phyloP scores from a whole-genome alignment of 2,329 filamentous ascomycete species.

The Arthrocladium fulminans region DNA sequence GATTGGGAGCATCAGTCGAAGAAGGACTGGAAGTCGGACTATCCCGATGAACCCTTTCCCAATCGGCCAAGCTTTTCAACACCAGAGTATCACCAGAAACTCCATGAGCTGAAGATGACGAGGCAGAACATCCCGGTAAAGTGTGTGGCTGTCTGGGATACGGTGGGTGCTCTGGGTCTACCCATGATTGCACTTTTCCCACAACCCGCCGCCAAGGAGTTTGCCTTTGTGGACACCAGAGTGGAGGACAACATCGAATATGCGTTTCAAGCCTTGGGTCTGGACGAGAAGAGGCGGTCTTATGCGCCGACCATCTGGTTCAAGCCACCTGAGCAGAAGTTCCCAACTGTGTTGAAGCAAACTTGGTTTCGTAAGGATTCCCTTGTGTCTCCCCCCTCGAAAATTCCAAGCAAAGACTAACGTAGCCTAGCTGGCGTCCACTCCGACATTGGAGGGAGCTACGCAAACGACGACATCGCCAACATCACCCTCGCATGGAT shows the following conservation, averaged over 20 bases:
- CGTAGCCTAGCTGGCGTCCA: slow-evolving; percentile 23
- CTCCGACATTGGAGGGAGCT: slow-evolving; percentile 40
- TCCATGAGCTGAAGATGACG: slow-evolving; percentile 17
- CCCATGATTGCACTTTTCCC: slow-evolving; percentile 24
- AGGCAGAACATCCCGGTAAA: slow-evolving; percentile 24
- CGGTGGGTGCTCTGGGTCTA: slow-evolving; percentile 28
- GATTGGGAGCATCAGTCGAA: slow-evolving; percentile 24
- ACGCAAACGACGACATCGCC: slow-evolving; percentile 40
- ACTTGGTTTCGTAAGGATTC: slow-evolving; percentile 35
- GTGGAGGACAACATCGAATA: slow-evolving; percentile 27
- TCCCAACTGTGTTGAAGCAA: slow-evolving; percentile 32
- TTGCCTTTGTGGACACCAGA: slow-evolving; percentile 27
- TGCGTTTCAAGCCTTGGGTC: slow-evolving; percentile 28
- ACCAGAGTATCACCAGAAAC: slow-evolving; percentile 16
- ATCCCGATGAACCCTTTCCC: slow-evolving; percentile 20
- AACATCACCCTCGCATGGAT: slow-evolving; percentile 45
- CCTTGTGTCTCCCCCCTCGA: not conserved
- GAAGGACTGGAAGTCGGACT: slow-evolving; percentile 16
- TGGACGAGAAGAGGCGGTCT: slow-evolving; percentile 27
- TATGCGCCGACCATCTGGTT: slow-evolving; percentile 29
- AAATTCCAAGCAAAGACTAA: not conserved
- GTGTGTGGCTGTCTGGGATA: slow-evolving; percentile 29
- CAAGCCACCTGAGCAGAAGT: slow-evolving; percentile 24
- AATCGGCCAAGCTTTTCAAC: slow-evolving; percentile 18
- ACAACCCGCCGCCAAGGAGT: slow-evolving; percentile 23